Base-by-base conservation (phyloP, 139 green algal genomes). In the Tetradesmus obliquus region DNA sequence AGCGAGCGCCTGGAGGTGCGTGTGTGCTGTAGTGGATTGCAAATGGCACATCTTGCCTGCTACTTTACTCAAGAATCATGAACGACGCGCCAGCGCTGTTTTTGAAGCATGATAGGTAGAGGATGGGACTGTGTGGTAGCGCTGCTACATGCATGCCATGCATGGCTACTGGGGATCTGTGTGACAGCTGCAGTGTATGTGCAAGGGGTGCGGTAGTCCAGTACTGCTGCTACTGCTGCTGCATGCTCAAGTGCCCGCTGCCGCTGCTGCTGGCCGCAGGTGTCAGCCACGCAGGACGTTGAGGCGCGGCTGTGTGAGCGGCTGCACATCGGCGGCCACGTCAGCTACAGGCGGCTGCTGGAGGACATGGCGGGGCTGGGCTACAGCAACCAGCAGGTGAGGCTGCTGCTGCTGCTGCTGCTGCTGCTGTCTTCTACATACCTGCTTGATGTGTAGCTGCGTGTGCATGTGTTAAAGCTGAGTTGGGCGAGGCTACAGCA, bases 261-360 rank as follows among this genome's bases (percentile, higher is more conserved):
- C 62, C 54, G 20, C 12, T 57, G 57, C 53, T 83, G 88, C 88
- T n/a, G n/a, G 32, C 32, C 32, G 32, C 32, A 91, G 88, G 79
- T 86, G 76, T 66, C 58, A 54, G 88, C 76, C 19, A 86, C 79
- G 55, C 88, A 91, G 54, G 76, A 86, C 55, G 88, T 91, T 10
- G 88, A 91, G 76, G 88, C 74, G 22, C 88, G 88, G 24, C 55
- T 91, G 62, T 80, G 89, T 60, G 81, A 92, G 71, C 89, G 81
- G 45, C 51, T 89, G 45, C 82, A 82, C 60, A 89, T 84, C 57
- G 81, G 81, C 45, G 81, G 89, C n/a, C 89, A 88, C 84, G n/a
- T 82, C 45, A 87, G 51, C 15, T 88, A 89, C 89, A 88, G 54
- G 51, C 81, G 89, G 19, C 53, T 89, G 5, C 55, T 92, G 81